Evolutionary conservation across 805 yeast genomes (phyloP).

Genomic region (Candida pseudoglaebosa): DNA sequence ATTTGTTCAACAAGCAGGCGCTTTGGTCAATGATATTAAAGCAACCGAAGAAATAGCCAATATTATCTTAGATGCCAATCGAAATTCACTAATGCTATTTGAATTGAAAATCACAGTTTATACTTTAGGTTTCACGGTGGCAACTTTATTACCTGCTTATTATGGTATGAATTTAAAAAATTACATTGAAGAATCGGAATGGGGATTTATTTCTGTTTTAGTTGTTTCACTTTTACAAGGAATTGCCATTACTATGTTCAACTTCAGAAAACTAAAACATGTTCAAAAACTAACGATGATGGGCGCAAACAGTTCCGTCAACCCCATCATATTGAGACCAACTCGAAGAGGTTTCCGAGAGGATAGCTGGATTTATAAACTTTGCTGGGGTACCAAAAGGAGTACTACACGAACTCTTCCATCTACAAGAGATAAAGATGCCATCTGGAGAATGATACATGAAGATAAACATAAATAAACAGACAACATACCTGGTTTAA

Average conservation of each 20-base stretch:
- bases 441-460: constrained; percentile 42
- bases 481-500: background rate
- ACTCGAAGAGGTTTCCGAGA: constrained; percentile 10
- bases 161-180: constrained; percentile 86
- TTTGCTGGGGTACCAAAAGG: constrained; percentile 25
- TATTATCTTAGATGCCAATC: constrained; percentile 84
- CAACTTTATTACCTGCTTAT: constrained; percentile 80
- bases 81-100: constrained; percentile 84
- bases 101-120: constrained; percentile 80
- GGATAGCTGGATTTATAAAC: constrained; percentile 16
- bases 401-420: constrained; percentile 22
- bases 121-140: constrained; percentile 81
- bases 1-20: constrained; percentile 85
- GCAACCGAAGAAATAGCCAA: constrained; percentile 92
- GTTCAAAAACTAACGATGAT: constrained; percentile 69
- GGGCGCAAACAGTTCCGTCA: constrained; percentile 14
- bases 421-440: constrained; percentile 33
- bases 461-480: constrained; percentile 17
- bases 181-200: constrained; percentile 63
- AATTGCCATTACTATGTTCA: constrained; percentile 47
- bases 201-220: constrained; percentile 61
- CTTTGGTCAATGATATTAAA: constrained; percentile 74
- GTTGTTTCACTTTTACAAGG: constrained; percentile 52
- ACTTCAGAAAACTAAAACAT: constrained; percentile 52
- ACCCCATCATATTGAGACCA: background rate